Percentiles rank a stretch among this genome's conserved stretches.
phyloP scores from a whole-genome alignment of 1,284 basidiomycete genomes.

The Moesziomyces parantarcticus region DNA sequence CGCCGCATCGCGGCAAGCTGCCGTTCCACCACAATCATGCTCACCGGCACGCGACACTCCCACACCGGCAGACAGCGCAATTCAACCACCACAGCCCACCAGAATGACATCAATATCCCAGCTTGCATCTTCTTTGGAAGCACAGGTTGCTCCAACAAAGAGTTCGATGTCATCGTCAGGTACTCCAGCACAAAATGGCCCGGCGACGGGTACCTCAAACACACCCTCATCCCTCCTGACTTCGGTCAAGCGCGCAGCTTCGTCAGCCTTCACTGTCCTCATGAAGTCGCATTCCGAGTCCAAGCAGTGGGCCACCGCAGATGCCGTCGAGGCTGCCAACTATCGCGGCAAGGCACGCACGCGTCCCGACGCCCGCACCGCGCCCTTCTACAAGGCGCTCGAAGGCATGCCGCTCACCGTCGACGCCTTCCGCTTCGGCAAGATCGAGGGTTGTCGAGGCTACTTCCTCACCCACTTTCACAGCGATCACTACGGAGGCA shows the following conservation, averaged over 20 bases:
- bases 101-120: slow-evolving; percentile 42
- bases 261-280: slow-evolving; percentile 55
- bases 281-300: slow-evolving; percentile 58
- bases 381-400: slow-evolving; percentile 72
- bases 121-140: slow-evolving; percentile 27
- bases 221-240: slow-evolving; percentile 21
- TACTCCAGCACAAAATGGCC: neutral
- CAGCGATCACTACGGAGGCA: slow-evolving; percentile 70
- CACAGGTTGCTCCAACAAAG: slow-evolving; percentile 15
- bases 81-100: slow-evolving; percentile 1
- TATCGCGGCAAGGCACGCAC: slow-evolving; percentile 40
- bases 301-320: slow-evolving; percentile 58
- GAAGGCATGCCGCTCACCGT: slow-evolving; percentile 97
- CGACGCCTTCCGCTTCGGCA: slow-evolving; percentile 92
- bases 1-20: neutral
- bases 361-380: slow-evolving; percentile 30
- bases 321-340: slow-evolving; percentile 53
- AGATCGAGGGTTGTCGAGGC: slow-evolving; percentile 85
- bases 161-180: neutral
- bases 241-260: slow-evolving; percentile 26
- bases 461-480: slow-evolving; percentile 78
- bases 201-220: neutral
- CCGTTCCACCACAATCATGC: slow-evolving; percentile 9
- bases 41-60: slow-evolving; percentile 2
- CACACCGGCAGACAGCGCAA: neutral